These are phyloP conservation scores for Friedmanniomyces endolithicus DNA, from an alignment of 495 filamentous ascomycete species.

Conservation along the genomic window DNA sequence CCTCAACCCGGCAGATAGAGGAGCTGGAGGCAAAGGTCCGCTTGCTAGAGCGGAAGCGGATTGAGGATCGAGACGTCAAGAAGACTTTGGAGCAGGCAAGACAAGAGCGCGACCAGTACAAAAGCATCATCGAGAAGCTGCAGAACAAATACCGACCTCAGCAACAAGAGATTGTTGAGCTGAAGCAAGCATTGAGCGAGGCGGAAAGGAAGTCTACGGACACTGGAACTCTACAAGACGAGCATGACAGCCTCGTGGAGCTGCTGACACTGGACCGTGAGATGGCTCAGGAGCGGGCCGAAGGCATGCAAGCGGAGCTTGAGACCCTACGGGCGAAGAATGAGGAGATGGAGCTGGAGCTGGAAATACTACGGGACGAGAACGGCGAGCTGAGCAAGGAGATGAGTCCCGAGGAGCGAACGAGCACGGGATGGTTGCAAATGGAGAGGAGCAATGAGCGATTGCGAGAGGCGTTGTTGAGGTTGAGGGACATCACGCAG, in stretches of 20 bases:
- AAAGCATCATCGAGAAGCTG: slow-evolving; percentile 80
- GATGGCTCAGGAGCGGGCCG: slow-evolving; percentile 90
- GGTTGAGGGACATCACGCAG: slow-evolving; percentile 73
- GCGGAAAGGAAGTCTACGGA: slow-evolving; percentile 53
- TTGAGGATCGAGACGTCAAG: slow-evolving; percentile 78
- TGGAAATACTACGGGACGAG: slow-evolving; percentile 76
- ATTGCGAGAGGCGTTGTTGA: slow-evolving; percentile 71
- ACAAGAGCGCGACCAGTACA: slow-evolving; percentile 71
- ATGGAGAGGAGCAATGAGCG: slow-evolving; percentile 84
- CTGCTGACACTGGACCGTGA: slow-evolving; percentile 81
- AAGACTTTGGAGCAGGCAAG: slow-evolving; percentile 66
- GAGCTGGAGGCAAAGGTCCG: slow-evolving; percentile 29
- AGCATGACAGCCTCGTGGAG: slow-evolving; percentile 75
- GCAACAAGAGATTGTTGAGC: slow-evolving; percentile 63
- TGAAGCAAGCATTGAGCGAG: slow-evolving; percentile 67
- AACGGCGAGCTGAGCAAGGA: slow-evolving; percentile 69
- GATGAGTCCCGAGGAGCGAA: slow-evolving; percentile 78
- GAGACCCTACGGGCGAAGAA: slow-evolving; percentile 59
- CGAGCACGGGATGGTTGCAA: slow-evolving; percentile 75
- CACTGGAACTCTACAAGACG: slow-evolving; percentile 60
- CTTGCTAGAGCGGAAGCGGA: slow-evolving; percentile 33
- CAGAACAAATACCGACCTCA: slow-evolving; percentile 81
- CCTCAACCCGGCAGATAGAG: slow-evolving; percentile 41
- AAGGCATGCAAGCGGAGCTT: slow-evolving; percentile 65
- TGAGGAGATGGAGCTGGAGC: slow-evolving; percentile 79